phyloP scores from a whole-genome alignment of 768 basidiomycete species.

The Suillus weaverae region DNA sequence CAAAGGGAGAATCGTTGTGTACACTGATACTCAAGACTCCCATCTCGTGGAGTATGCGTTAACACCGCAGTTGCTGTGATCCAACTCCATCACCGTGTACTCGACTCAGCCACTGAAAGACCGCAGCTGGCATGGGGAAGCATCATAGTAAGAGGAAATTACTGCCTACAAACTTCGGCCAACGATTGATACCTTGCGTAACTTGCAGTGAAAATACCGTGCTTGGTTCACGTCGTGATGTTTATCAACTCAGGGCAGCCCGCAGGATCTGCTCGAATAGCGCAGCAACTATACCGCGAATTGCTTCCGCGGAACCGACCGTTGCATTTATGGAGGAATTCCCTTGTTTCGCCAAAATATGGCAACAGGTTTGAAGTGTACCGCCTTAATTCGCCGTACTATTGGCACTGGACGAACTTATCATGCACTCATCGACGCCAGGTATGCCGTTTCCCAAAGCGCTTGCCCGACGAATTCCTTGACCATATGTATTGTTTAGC shows the following conservation, averaged over 20 bases:
- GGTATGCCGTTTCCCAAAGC: conserved; percentile 47
- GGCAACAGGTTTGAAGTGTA: conserved; percentile 4
- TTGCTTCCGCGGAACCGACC: background rate
- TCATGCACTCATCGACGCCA: conserved; percentile 46
- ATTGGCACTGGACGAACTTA: conserved; percentile 21
- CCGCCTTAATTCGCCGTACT: conserved; percentile 2
- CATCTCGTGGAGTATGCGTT: background rate
- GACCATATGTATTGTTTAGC: conserved; percentile 47
- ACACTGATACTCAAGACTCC: background rate
- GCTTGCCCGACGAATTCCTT: conserved; percentile 45
- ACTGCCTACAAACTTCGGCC: background rate
- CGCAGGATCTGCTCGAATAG: conserved; percentile 48
- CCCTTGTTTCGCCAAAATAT: background rate
- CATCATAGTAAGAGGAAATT: conserved; percentile 13
- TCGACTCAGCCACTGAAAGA: conserved; percentile 18
- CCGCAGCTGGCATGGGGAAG: conserved; percentile 24
- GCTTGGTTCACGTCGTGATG: conserved; percentile 28
- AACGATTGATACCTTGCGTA: background rate
- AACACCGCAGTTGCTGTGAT: background rate
- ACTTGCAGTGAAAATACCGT: conserved; percentile 29
- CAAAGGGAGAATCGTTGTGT: background rate
- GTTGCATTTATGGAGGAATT: background rate
- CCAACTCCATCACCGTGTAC: conserved; percentile 21
- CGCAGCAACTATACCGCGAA: conserved; percentile 25
- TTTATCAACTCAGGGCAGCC: conserved; percentile 39